Conservation (phyloP, 495 filamentous ascomycete genomes). For the Podospora appendiculata region DNA sequence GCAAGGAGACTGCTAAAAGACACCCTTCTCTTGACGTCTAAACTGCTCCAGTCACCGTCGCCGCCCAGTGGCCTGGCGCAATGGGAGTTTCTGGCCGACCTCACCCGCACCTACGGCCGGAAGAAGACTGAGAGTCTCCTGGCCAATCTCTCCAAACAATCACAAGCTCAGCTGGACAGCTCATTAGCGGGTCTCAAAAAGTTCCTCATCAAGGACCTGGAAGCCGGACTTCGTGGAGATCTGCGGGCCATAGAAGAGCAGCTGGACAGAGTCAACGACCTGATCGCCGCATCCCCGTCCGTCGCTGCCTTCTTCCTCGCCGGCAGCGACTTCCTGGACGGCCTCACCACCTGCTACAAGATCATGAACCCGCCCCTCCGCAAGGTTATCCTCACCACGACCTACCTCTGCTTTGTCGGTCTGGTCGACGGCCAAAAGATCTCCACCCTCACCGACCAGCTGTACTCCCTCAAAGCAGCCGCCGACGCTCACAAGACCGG, state of each 20-base stretch:
- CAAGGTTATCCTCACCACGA: slow-evolving; percentile 56
- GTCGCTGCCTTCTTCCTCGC: slow-evolving; percentile 59
- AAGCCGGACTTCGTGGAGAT: slow-evolving; percentile 39
- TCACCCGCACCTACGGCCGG: slow-evolving; percentile 48
- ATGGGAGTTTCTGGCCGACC: slow-evolving; percentile 51
- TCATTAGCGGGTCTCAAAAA: slow-evolving; percentile 35
- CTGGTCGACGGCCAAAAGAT: slow-evolving; percentile 60
- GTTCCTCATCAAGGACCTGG: slow-evolving; percentile 41
- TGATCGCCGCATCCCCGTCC: slow-evolving; percentile 47
- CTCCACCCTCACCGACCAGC: slow-evolving; percentile 67
- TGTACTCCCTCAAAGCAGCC: slow-evolving; percentile 69
- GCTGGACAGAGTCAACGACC: slow-evolving; percentile 38
- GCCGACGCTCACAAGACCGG: slow-evolving; percentile 49
- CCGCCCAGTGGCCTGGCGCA: slow-evolving; percentile 39
- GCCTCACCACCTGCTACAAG: slow-evolving; percentile 57
- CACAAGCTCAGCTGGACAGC: slow-evolving; percentile 24
- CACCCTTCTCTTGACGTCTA: slow-evolving; percentile 52
- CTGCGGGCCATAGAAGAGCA: slow-evolving; percentile 37
- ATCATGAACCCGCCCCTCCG: slow-evolving; percentile 49
- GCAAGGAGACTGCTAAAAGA: slow-evolving; percentile 48
- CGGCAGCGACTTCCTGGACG: slow-evolving; percentile 80
- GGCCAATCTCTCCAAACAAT: slow-evolving; percentile 17
- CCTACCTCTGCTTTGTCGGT: slow-evolving; percentile 64
- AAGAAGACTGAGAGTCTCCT: slow-evolving; percentile 31
- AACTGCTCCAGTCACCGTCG: slow-evolving; percentile 33